These are phyloP conservation scores for Geotrichum aggregatum DNA, from an alignment of 1,139 yeast species.

Conservation along the genomic window DNA sequence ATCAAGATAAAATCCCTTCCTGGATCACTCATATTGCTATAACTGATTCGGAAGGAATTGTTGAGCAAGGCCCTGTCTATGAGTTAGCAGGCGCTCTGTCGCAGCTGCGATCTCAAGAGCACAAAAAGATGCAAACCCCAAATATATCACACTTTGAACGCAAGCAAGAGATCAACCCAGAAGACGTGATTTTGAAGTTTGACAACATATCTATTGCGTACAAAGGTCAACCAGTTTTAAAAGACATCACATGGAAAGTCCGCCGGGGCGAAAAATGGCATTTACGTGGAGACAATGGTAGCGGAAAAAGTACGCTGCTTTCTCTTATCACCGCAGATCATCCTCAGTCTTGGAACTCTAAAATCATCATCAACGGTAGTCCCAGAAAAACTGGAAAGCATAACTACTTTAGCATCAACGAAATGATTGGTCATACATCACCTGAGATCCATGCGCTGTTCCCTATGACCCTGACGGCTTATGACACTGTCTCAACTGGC, in stretches of 20 bases:
- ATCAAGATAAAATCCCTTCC: constrained; percentile 67
- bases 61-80: constrained; percentile 46
- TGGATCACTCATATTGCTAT: constrained; percentile 75
- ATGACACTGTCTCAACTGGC: constrained; percentile 69
- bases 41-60: constrained; percentile 54
- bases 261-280: constrained; percentile 80
- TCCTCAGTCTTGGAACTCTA: constrained; percentile 89
- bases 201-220: constrained; percentile 63
- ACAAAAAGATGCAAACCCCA: constrained; percentile 15
- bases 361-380: constrained; percentile 58
- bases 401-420: constrained; percentile 74
- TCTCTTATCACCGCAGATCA: constrained; percentile 89
- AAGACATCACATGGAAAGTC: constrained; percentile 62
- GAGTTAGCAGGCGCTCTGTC: constrained; percentile 39
- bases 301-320: constrained; percentile 85
- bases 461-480: constrained; percentile 52
- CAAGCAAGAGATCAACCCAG: constrained; percentile 4
- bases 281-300: constrained; percentile 81
- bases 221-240: constrained; percentile 56
- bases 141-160: neutral
- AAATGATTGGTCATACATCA: constrained; percentile 76
- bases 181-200: constrained; percentile 50
- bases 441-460: constrained; percentile 89
- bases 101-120: constrained; percentile 28
- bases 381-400: constrained; percentile 73